These are phyloP conservation scores for Trichoderma afroharzianum DNA, from an alignment of 2,329 filamentous ascomycete genomes.

Conservation along the genomic window DNA sequence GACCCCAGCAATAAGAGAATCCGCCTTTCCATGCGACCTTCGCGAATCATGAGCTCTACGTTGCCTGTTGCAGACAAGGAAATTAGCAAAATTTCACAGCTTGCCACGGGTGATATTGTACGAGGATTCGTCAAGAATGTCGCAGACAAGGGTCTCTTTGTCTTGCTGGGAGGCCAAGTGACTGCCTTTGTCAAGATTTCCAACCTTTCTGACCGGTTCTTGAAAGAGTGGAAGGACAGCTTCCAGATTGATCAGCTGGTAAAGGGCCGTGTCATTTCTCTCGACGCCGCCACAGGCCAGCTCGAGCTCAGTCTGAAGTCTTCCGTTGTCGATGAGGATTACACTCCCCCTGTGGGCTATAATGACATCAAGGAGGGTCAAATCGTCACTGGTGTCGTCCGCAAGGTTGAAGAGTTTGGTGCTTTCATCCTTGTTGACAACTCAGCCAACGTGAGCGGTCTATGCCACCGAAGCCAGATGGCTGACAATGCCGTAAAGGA, in stretches of 20 bases:
- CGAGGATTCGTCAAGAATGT: slow-evolving; percentile 92
- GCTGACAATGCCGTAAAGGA: slow-evolving; percentile 79
- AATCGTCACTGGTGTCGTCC: slow-evolving; percentile 81
- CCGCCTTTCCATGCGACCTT: slow-evolving; percentile 77
- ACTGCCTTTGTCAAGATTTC: slow-evolving; percentile 80
- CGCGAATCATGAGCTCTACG: slow-evolving; percentile 82
- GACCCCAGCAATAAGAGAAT: slow-evolving; percentile 83
- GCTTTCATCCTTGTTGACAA: slow-evolving; percentile 90
- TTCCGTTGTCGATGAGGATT: slow-evolving; percentile 77
- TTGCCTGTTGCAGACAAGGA: slow-evolving; percentile 77
- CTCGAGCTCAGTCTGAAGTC: slow-evolving; percentile 84
- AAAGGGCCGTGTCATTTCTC: slow-evolving; percentile 73
- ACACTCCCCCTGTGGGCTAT: slow-evolving; percentile 68
- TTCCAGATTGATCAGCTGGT: slow-evolving; percentile 90
- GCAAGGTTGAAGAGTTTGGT: slow-evolving; percentile 92
- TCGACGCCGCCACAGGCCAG: slow-evolving; percentile 66
- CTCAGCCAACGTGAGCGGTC: slow-evolving; percentile 82
- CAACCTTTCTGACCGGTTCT: slow-evolving; percentile 82
- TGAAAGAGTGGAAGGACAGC: slow-evolving; percentile 93
- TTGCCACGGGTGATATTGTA: slow-evolving; percentile 73
- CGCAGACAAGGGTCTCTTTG: slow-evolving; percentile 82
- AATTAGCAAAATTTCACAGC: slow-evolving; percentile 64
- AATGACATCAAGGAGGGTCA: slow-evolving; percentile 76
- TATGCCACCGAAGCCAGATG: slow-evolving; percentile 91
- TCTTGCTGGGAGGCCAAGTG: slow-evolving; percentile 75